Evolutionary conservation across 1,284 basidiomycete genomes (phyloP).

Genomic region (Marasmius sp.): DNA sequence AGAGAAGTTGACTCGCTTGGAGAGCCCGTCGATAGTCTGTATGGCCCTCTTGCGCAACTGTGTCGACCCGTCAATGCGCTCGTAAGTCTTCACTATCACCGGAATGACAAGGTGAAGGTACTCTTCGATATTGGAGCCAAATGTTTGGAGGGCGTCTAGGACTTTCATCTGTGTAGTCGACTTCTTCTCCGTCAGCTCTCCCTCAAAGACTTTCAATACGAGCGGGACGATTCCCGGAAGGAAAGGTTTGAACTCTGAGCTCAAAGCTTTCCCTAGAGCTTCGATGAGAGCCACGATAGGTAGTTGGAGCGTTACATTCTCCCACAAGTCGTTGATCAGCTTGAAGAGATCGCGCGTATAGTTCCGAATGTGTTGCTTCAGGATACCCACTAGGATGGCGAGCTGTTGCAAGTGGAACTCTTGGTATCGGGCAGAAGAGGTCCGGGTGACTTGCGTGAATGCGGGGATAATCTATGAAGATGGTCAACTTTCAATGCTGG

Average conservation of each 20-base stretch:
- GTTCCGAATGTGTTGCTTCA: slow-evolving; percentile 97
- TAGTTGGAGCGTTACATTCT: slow-evolving; percentile 82
- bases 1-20: slow-evolving; percentile 96
- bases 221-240: slow-evolving; percentile 91
- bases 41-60: slow-evolving; percentile 87
- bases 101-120: slow-evolving; percentile 97
- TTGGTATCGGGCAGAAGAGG: slow-evolving; percentile 80
- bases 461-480: slow-evolving; percentile 89
- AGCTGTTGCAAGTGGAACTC: slow-evolving; percentile 97
- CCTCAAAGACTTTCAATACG: slow-evolving; percentile 90
- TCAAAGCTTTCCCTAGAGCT: slow-evolving; percentile 91
- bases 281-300: slow-evolving; percentile 95
- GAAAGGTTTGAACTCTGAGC: slow-evolving; percentile 98
- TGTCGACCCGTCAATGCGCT: slow-evolving; percentile 76
- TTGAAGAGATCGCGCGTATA: slow-evolving; percentile 84
- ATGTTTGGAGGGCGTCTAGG: slow-evolving; percentile 92
- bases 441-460: slow-evolving; percentile 87
- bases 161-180: slow-evolving; percentile 86
- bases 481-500: neutral
- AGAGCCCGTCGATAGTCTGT: slow-evolving; percentile 89
- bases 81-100: slow-evolving; percentile 91
- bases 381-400: slow-evolving; percentile 93
- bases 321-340: slow-evolving; percentile 89
- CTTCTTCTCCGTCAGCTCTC: slow-evolving; percentile 78
- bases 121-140: slow-evolving; percentile 96